Conservation (phyloP, 768 basidiomycete genomes). For the Russula dissimulans region DNA sequence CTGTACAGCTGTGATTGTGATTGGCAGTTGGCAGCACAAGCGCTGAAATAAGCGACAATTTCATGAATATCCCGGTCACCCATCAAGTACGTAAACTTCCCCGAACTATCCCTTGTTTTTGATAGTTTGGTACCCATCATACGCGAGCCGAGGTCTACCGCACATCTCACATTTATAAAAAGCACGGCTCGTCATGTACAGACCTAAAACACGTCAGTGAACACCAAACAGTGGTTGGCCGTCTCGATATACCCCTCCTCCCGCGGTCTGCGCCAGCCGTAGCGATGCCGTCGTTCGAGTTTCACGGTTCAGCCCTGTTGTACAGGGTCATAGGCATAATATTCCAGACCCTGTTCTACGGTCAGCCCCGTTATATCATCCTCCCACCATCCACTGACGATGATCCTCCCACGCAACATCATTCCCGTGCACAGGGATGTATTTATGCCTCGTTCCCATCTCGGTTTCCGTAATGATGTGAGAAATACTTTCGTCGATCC, state of each 20-base stretch:
- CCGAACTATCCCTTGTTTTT: no score
- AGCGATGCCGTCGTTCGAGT: neutral
- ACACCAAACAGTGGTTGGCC: no score
- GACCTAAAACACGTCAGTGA: neutral
- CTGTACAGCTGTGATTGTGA: no score
- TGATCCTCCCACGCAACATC: neutral
- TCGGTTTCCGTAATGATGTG: neutral
- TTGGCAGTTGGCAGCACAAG: no score
- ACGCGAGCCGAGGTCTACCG: no score
- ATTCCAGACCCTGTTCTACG: neutral
- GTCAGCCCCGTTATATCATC: neutral
- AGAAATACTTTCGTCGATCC: neutral
- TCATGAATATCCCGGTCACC: no score
- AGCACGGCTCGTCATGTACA: no score
- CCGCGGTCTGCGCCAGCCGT: neutral
- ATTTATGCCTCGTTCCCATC: conserved; percentile 3
- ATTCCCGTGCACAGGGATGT: neutral
- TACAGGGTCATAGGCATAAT: conserved; percentile 1
- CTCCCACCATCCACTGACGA: neutral
- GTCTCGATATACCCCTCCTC: neutral
- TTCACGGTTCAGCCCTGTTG: neutral
- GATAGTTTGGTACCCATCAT: no score
- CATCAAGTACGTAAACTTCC: no score
- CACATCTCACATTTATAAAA: no score
- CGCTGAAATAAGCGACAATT: no score